Evolutionary conservation across 2,329 filamentous ascomycete species (phyloP).

Genomic region (Beauveria rudraprayagi): DNA sequence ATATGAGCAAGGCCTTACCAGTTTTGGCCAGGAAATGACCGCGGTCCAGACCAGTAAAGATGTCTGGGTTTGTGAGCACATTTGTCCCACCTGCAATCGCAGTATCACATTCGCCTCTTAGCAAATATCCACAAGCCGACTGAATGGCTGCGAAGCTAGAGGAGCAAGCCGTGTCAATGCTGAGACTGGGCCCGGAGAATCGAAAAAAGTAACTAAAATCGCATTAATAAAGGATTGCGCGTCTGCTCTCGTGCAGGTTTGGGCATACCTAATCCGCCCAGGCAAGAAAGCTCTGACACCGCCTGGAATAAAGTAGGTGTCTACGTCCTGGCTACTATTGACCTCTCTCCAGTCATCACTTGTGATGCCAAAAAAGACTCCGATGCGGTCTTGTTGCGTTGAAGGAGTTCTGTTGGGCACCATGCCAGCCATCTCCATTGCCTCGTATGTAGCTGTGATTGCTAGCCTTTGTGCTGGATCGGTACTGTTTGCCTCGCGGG

Average conservation of each 20-base stretch:
- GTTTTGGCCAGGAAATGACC: conserved; percentile 64
- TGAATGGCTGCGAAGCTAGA: conserved; percentile 24
- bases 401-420: conserved; percentile 57
- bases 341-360: conserved; percentile 75
- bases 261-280: conserved; percentile 43
- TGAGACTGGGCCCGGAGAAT: conserved; percentile 38
- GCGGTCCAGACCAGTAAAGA: conserved; percentile 65
- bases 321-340: conserved; percentile 61
- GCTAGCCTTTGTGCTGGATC: conserved; percentile 69
- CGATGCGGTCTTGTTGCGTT: conserved; percentile 50
- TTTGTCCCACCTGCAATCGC: conserved; percentile 68
- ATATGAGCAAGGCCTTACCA: neutral
- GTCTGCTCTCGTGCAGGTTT: neutral
- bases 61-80: conserved; percentile 71
- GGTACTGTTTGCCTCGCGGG: conserved; percentile 55
- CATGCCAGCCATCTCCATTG: conserved; percentile 65
- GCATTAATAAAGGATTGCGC: neutral
- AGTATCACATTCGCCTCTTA: conserved; percentile 65
- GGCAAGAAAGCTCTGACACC: conserved; percentile 40
- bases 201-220: conserved; percentile 48
- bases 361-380: conserved; percentile 68
- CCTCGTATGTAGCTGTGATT: conserved; percentile 48
- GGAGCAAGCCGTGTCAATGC: conserved; percentile 29
- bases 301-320: conserved; percentile 47
- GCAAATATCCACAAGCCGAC: conserved; percentile 43